Percentiles rank a stretch among this genome's conserved stretches.
phyloP scores from a whole-genome alignment of 106 monocot species.

The Acorus calamus region DNA sequence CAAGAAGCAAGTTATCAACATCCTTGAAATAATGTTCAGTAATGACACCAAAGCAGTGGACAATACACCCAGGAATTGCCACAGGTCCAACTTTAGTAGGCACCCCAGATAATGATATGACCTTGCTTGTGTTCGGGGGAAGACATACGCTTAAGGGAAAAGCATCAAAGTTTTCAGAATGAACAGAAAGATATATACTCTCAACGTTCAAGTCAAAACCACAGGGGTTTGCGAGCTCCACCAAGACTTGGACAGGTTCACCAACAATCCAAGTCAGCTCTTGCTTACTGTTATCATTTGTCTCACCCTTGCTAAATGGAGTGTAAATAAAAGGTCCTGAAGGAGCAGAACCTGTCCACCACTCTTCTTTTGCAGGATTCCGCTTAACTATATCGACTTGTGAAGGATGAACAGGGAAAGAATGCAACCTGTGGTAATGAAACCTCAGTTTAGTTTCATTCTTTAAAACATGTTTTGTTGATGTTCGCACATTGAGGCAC shows the following conservation, averaged over 20 bases:
- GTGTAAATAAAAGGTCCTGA: slow-evolving; percentile 99
- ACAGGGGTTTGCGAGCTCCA: slow-evolving; percentile 97
- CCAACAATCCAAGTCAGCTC: slow-evolving; percentile 88
- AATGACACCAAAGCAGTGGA: slow-evolving; percentile 97
- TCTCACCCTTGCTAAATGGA: slow-evolving; percentile 72
- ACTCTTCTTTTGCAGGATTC: slow-evolving; percentile 71
- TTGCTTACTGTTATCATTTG: slow-evolving; percentile 40
- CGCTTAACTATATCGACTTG: slow-evolving; percentile 89
- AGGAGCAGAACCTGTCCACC: slow-evolving; percentile 93
- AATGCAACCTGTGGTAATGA: slow-evolving; percentile 56
- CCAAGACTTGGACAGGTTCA: slow-evolving; percentile 90
- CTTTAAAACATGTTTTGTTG: neutral
- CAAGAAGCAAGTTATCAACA: slow-evolving; percentile 90
- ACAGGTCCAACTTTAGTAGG: slow-evolving; percentile 84
- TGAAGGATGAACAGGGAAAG: slow-evolving; percentile 72
- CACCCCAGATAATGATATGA: slow-evolving; percentile 75
- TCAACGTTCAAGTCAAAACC: slow-evolving; percentile 79
- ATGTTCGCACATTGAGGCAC: no score
- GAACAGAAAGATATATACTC: slow-evolving; percentile 89
- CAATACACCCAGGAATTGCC: slow-evolving; percentile 81
- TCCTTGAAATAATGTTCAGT: slow-evolving; percentile 95
- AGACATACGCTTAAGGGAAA: slow-evolving; percentile 88
- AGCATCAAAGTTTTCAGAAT: slow-evolving; percentile 91
- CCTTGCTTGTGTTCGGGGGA: slow-evolving; percentile 77
- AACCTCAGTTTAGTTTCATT: neutral